These are phyloP conservation scores for Salix viminalis DNA, from an alignment of 345 rosid genomes.

Conservation along the genomic window DNA sequence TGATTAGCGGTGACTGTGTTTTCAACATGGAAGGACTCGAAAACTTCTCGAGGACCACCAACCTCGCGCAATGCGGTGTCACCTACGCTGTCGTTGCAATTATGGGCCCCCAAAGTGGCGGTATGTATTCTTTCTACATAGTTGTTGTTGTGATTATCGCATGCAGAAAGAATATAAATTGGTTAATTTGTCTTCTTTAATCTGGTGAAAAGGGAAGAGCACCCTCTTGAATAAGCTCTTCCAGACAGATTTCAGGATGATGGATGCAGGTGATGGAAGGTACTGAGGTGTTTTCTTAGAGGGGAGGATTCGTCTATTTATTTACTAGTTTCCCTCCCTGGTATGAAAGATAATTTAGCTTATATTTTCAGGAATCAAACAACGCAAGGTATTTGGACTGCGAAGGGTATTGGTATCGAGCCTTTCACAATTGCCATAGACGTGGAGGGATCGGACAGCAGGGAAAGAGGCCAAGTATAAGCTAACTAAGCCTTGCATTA, in stretches of 20 bases:
- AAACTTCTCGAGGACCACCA: conserved; percentile 43
- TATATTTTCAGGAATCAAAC: too few species aligned
- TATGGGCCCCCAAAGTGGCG: conserved; percentile 90
- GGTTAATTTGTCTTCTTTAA: too few species aligned
- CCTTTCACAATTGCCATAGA: too few species aligned
- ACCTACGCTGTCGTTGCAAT: conserved; percentile 77
- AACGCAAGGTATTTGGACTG: too few species aligned
- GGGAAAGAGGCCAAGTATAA: too few species aligned
- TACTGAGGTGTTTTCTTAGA: conserved; percentile 19
- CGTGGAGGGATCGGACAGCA: too few species aligned
- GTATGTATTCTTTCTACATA: conserved; percentile 17
- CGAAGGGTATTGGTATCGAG: too few species aligned
- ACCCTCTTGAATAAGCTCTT: conserved; percentile 75
- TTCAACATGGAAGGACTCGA: conserved; percentile 62
- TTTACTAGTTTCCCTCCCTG: background rate
- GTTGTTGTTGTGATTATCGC: too few species aligned
- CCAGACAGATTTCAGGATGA: conserved; percentile 61
- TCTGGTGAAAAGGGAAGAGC: conserved; percentile 50
- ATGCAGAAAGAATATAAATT: background rate
- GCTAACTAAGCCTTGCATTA: too few species aligned
- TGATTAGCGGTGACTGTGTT: conserved; percentile 55
- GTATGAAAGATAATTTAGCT: too few species aligned
- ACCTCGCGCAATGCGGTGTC: conserved; percentile 54
- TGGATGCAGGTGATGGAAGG: conserved; percentile 77
- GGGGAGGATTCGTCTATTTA: background rate